Evolutionary conservation across 495 filamentous ascomycete genomes (phyloP).

Genomic region (Talaromyces proteolyticus): DNA sequence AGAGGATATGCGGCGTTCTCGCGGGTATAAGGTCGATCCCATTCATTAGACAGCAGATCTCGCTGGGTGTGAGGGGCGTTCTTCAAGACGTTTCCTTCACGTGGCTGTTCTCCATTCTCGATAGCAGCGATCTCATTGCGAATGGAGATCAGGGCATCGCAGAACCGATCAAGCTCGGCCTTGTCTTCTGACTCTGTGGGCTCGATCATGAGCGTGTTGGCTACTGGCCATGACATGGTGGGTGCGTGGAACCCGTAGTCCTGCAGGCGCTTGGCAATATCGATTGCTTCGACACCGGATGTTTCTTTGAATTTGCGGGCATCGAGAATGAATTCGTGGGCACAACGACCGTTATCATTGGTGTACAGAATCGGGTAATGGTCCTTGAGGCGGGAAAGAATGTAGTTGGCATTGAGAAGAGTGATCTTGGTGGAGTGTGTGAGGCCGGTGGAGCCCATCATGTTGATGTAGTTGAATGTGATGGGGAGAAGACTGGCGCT

Average conservation of each 20-base stretch:
- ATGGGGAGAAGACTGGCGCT: slow-evolving; percentile 94
- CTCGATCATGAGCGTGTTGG: slow-evolving; percentile 98
- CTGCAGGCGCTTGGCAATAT: slow-evolving; percentile 95
- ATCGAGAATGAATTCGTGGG: slow-evolving; percentile 98
- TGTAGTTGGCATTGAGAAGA: slow-evolving; percentile 95
- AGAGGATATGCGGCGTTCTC: slow-evolving; percentile 88
- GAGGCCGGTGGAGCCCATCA: slow-evolving; percentile 89
- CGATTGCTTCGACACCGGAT: slow-evolving; percentile 86
- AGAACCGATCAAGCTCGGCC: slow-evolving; percentile 92
- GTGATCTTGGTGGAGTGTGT: slow-evolving; percentile 95
- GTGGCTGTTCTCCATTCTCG: slow-evolving; percentile 72
- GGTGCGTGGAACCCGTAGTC: slow-evolving; percentile 99
- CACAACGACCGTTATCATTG: slow-evolving; percentile 80
- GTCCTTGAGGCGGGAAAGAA: slow-evolving; percentile 81
- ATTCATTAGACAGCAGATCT: slow-evolving; percentile 65
- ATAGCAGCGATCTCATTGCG: slow-evolving; percentile 79
- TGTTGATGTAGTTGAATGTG: slow-evolving; percentile 94
- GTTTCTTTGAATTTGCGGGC: slow-evolving; percentile 79
- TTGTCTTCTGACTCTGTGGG: slow-evolving; percentile 94
- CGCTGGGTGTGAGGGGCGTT: slow-evolving; percentile 84
- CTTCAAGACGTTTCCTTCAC: slow-evolving; percentile 85
- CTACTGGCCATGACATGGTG: slow-evolving; percentile 96
- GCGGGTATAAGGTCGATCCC: slow-evolving; percentile 72
- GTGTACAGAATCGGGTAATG: slow-evolving; percentile 93
- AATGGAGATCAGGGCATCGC: slow-evolving; percentile 86